Evolutionary conservation across 2,329 filamentous ascomycete genomes (phyloP), one percentile per base, ranked within the genome.

Genomic region (Penicillium sp.): DNA sequence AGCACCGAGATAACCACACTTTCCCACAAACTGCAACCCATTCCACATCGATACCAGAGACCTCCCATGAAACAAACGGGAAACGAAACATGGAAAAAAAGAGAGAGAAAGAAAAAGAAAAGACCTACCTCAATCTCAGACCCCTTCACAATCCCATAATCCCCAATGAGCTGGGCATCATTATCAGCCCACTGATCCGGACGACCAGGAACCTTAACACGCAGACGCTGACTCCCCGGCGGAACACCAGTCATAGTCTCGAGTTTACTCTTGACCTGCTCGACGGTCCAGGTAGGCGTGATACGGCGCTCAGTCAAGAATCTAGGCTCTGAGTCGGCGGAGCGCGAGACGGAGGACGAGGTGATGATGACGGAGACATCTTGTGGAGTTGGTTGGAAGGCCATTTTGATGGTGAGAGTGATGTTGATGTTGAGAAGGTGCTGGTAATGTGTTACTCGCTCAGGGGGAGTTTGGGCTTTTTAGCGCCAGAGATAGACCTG

Each of bases 231-330:
- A 63, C 85, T 88, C 33, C 85, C 85, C 12, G 93, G 91, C 17
- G 95, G 94, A 40, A 98, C 88, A 64, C 95, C 95, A 1, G 94
- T 98, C 79, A 98, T 89, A 64, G 92, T 90, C 79, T 98, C 94
- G 56, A 99, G 88, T 78, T 95, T 96, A 57, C 84, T 80, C 81
- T 94, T 97, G 71, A 98, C 85, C 72, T 92, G 89, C 59, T 85
- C 84, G 74, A 99, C 90, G 64, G 89, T 90, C 95, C 95, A 99
- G 69, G 93, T 90, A 15, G 94, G 94, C 28, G 92, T 94, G 76
- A 98, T 88, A 69, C 95, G 91, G 64, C 94, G 91, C 81, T 99
- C 95, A 56, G 92, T 93, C 53, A 89, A 87, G 53, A 82, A 76
- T 19, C 74, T 70, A 2, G 78, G 75, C 44, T 73, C 68, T 15